phyloP scores from a whole-genome alignment of 2,329 filamentous ascomycete species.

The Fusarium humuli region DNA sequence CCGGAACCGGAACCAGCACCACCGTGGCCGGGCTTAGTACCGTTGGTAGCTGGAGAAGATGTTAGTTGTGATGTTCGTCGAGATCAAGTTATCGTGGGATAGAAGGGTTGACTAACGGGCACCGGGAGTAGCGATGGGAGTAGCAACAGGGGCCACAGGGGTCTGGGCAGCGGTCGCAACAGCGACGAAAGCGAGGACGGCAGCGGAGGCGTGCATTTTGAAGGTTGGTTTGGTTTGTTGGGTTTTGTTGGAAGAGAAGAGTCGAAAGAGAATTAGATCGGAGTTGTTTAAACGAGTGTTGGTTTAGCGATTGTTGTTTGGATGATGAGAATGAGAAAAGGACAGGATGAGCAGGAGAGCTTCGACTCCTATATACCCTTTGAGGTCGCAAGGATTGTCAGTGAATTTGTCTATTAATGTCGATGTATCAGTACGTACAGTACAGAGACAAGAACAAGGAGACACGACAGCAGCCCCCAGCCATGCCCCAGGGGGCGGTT shows the following conservation, averaged over 20 bases:
- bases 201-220: conserved; percentile 45
- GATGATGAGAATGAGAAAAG: conserved; percentile 16
- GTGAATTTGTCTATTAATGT: conserved; percentile 8
- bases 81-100: conserved; percentile 16
- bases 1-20: conserved; percentile 25
- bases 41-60: conserved; percentile 30
- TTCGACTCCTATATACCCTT: conserved; percentile 38
- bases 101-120: conserved; percentile 31
- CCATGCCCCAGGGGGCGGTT: conserved; percentile 39
- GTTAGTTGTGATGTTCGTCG: conserved; percentile 14
- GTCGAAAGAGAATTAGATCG: conserved; percentile 25
- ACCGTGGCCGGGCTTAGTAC: conserved; percentile 28
- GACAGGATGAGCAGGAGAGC: conserved; percentile 22
- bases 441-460: not conserved
- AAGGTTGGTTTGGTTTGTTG: conserved; percentile 23
- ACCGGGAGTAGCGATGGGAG: conserved; percentile 34
- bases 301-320: conserved; percentile 35
- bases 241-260: not conserved
- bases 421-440: conserved; percentile 4
- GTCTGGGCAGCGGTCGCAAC: conserved; percentile 39
- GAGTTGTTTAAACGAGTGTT: conserved; percentile 32
- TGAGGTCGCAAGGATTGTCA: conserved; percentile 29
- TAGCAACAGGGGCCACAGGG: conserved; percentile 36
- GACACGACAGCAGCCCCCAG: not conserved
- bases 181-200: conserved; percentile 45